Evolutionary conservation across 1,139 yeast species (phyloP), one percentile per base, ranked within the genome.

Genomic region (Pneumocystis carinii): DNA sequence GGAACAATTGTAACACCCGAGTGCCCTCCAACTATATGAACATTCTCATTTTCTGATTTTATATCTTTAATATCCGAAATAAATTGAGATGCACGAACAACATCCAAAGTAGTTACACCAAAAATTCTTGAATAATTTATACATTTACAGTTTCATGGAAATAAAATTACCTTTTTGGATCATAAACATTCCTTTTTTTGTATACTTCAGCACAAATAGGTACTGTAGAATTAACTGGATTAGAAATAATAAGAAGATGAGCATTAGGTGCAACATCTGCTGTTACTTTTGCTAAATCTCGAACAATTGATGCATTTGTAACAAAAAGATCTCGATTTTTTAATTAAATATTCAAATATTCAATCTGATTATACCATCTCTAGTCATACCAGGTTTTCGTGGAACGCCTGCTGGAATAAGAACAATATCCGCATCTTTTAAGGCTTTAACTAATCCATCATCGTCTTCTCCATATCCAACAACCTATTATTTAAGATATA

Each of bases 371-470:
- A 24, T 48, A 48, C 55, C 55, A 39, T 57, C 59, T 81, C 95
- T 83, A 72, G 97, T 90, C 97, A 90, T 90, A 74, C 97, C 97
- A 69, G 97, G 97, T 81, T 92, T 92, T 81, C 98, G 87, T 78
- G 98, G 98, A 65, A 92, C 96, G 78, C 98, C 98, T 66, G 98
- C 98, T 72, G 98, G 97, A 76, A 92, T 90, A 70, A 92, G 80
- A 66, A 92, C 95, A 69, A 92, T 84, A 72, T 92, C 94, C 62
- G 96, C 81, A 69, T 83, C 92, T 69, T 83, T 80, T 71, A 92
- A 80, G 63, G 97, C 88, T 65, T 77, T 76, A 70, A 83, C 82
- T 72, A 92, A 81, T 10, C 84, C 86, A 65, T 84, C 85, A 72
- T 85, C 83, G 72, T 89, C 96, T 68, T 97, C 95, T 68, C 88